These are phyloP conservation scores for Lippia alba DNA, from an alignment of 305 asterid species.

Conservation along the genomic window DNA sequence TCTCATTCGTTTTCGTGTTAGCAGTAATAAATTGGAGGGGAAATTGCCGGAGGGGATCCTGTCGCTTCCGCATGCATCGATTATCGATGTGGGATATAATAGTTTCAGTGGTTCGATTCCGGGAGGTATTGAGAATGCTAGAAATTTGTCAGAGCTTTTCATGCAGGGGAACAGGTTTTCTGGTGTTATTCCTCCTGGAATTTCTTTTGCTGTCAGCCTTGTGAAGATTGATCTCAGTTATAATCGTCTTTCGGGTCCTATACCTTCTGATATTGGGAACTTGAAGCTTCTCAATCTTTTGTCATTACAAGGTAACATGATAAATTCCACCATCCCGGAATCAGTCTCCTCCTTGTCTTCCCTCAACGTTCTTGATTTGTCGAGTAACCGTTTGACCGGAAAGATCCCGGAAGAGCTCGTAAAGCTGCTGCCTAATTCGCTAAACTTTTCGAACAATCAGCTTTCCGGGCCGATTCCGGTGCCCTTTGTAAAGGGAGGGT, in stretches of 20 bases:
- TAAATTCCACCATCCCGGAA: conserved; percentile 72
- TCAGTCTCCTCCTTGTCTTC: conserved; percentile 62
- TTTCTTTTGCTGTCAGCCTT: conserved; percentile 59
- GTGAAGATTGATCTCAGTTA: conserved; percentile 81
- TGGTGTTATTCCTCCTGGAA: conserved; percentile 71
- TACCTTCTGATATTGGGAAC: conserved; percentile 73
- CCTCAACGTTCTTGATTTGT: conserved; percentile 82
- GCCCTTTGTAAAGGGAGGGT: conserved; percentile 62
- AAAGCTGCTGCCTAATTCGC: conserved; percentile 65
- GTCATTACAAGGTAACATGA: conserved; percentile 63
- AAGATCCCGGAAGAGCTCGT: conserved; percentile 59
- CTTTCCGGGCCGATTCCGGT: conserved; percentile 79
- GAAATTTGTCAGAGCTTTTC: conserved; percentile 74
- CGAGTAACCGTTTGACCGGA: conserved; percentile 65
- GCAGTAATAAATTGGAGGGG: conserved; percentile 64
- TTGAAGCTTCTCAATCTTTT: conserved; percentile 67
- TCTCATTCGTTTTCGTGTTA: conserved; percentile 77
- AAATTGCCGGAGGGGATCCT: conserved; percentile 65
- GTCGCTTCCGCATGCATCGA: conserved; percentile 71
- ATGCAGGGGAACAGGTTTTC: conserved; percentile 77
- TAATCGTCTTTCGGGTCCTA: conserved; percentile 73
- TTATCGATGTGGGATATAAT: conserved; percentile 70
- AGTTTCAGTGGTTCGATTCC: conserved; percentile 64
- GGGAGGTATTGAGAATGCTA: conserved; percentile 51
- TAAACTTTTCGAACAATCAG: conserved; percentile 76